These are phyloP conservation scores for Suillus ampliporus DNA, from an alignment of 768 basidiomycete species.

Conservation along the genomic window DNA sequence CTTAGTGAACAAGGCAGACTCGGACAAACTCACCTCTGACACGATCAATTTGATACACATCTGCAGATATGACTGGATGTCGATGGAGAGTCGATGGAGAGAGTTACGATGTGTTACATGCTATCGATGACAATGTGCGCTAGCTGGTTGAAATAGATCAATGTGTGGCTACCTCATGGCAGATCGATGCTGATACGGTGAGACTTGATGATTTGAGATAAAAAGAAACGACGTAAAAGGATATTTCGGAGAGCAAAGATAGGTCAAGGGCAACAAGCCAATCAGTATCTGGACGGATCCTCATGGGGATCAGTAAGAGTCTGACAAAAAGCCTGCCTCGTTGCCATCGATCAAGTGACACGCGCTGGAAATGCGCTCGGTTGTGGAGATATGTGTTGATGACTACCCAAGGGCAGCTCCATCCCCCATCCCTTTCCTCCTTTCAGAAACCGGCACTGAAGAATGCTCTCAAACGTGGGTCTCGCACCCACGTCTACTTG, in stretches of 20 bases:
- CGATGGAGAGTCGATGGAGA: not conserved
- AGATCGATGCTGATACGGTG: conserved; percentile 17
- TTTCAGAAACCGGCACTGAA: conserved; percentile 79
- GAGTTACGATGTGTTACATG: conserved; percentile 1
- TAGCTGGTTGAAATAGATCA: conserved; percentile 14
- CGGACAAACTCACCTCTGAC: not conserved
- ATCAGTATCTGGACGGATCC: conserved; percentile 7
- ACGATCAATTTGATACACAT: conserved; percentile 5
- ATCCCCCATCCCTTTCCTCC: conserved; percentile 78
- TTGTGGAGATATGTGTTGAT: conserved; percentile 28
- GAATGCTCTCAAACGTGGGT: conserved; percentile 85
- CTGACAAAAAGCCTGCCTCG: conserved; percentile 14
- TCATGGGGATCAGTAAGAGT: conserved; percentile 11
- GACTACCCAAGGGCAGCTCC: conserved; percentile 38
- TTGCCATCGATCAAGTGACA: conserved; percentile 27
- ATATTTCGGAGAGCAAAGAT: conserved; percentile 12
- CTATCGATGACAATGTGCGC: conserved; percentile 14
- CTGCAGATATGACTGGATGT: not conserved
- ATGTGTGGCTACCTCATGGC: conserved; percentile 16
- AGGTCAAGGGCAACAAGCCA: conserved; percentile 12
- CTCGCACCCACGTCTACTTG: conserved; percentile 77
- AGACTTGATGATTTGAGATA: conserved; percentile 17
- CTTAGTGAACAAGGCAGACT: not conserved
- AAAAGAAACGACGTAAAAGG: conserved; percentile 16
- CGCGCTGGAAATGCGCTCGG: conserved; percentile 40